Evolutionary conservation across 2,329 filamentous ascomycete species (phyloP), one percentile per base, ranked within the genome.

Genomic region (Aspergillus spinulosporus): DNA sequence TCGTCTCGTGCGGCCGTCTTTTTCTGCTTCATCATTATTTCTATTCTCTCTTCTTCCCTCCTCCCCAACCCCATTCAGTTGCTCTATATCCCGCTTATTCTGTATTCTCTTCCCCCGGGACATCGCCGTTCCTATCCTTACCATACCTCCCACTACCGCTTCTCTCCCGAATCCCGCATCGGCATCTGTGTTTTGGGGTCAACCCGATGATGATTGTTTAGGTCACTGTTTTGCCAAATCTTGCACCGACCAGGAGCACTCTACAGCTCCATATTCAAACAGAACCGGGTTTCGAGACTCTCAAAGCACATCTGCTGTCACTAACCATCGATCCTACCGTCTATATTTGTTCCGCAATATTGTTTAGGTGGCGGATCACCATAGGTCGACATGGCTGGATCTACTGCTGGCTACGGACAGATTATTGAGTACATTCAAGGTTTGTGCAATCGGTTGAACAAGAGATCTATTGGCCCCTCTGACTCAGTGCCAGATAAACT

Each of bases 401-500:
- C 78, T 67, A 77, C 79, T 49, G 77, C 83, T 72, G 89, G 86
- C 75, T 84, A 90, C 78, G 92, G 90, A 60, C 90, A 96, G 79
- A 86, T 96, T 67, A 92, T 97, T 72, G 92, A 97, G 80, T 97
- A 96, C 76, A 96, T 97, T 68, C 89, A 92, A 80, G 90, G 92
- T 96, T 82, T 9, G 52, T 49, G 15, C 68, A 84, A 78, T 52
- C 57, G 15, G n/a, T 54, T 32, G 29, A 12, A 45, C 28, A 29
- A 15, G 11, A 21, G 21, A 21, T 21, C 31, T 46, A 12, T 44
- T 4, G 26, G 26, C 44, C 12, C 37, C 32, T 21, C 54, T 60
- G 43, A 58, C 28, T 14, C 31, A 28, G 14, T 39, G 45, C 53
- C 69, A 96, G 94, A 97, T 78, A 91, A 93, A 56, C 83, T 99